phyloP scores from a whole-genome alignment of 106 monocot genomes.

The Dendrobium officinale region DNA sequence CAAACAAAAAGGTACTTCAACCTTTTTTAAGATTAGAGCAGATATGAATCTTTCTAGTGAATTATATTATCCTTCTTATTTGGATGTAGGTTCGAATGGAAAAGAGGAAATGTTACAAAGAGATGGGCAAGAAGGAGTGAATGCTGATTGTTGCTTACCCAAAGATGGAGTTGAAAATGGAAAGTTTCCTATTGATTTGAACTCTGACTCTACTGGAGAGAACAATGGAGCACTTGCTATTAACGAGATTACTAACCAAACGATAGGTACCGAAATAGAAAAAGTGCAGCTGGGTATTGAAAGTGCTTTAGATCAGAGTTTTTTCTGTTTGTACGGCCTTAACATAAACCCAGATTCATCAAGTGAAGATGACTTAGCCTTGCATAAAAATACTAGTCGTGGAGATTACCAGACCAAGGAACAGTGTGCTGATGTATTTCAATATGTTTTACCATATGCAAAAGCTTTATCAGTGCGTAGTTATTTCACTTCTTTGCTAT shows the following conservation, averaged over 20 bases:
- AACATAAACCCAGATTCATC: constrained; percentile 86
- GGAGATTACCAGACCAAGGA: constrained; percentile 97
- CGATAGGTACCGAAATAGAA: constrained; percentile 49
- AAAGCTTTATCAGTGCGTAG: constrained; percentile 71
- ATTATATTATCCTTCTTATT: constrained; percentile 9
- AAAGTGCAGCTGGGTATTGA: constrained; percentile 70
- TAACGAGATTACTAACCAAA: constrained; percentile 10
- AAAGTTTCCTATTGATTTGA: constrained; percentile 12
- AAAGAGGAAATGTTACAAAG: constrained; percentile 34
- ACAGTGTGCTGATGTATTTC: constrained; percentile 99
- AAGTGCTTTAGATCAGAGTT: constrained; percentile 85
- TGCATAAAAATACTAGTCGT: constrained; percentile 83
- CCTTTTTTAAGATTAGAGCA: background rate
- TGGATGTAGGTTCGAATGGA: constrained; percentile 28
- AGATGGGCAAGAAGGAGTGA: constrained; percentile 24
- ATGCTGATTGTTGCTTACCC: constrained; percentile 9
- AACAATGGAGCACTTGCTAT: background rate
- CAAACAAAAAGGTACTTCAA: constrained; percentile 9
- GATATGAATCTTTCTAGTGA: constrained; percentile 4
- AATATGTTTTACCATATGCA: constrained; percentile 93
- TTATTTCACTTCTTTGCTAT: constrained; percentile 5
- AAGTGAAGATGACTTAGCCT: constrained; percentile 88
- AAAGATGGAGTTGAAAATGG: constrained; percentile 24
- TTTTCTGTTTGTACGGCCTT: constrained; percentile 97
- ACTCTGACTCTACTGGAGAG: constrained; percentile 16